phyloP scores from a whole-genome alignment of 2,329 filamentous ascomycete species.

The Cladorrhinum sp. region DNA sequence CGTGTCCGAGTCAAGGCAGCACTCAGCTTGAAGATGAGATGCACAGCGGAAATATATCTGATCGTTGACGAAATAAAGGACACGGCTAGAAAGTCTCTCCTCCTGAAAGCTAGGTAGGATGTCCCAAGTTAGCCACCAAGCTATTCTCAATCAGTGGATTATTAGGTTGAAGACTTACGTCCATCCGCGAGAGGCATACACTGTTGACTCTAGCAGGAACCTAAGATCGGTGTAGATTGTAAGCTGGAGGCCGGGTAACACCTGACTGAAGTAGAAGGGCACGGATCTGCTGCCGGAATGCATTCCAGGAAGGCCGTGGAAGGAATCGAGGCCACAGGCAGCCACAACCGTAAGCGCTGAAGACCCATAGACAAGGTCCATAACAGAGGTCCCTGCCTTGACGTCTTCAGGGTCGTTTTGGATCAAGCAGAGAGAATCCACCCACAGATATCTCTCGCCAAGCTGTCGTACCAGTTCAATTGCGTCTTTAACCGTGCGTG shows the following conservation, averaged over 20 bases:
- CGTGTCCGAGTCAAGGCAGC: no score
- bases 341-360: slow-evolving; percentile 6
- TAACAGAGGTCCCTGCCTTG: not conserved
- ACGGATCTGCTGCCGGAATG: not conserved
- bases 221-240: not conserved
- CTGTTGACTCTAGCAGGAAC: not conserved
- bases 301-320: slow-evolving; percentile 9
- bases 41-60: slow-evolving; percentile 6
- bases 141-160: no score
- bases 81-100: slow-evolving; percentile 3
- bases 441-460: slow-evolving; percentile 5
- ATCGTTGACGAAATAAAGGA: slow-evolving; percentile 9
- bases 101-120: no score
- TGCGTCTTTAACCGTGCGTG: not conserved
- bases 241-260: not conserved
- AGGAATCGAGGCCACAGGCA: slow-evolving; percentile 8
- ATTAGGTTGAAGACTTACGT: no score
- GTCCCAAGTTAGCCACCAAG: no score
- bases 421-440: slow-evolving; percentile 12
- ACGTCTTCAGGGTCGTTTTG: slow-evolving; percentile 5
- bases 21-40: no score
- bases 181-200: slow-evolving; percentile 5
- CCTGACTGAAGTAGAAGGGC: not conserved
- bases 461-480: not conserved
- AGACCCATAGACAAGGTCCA: slow-evolving; percentile 7